Evolutionary conservation across 1,284 basidiomycete species (phyloP).

Genomic region (Ganoderma multipileum): DNA sequence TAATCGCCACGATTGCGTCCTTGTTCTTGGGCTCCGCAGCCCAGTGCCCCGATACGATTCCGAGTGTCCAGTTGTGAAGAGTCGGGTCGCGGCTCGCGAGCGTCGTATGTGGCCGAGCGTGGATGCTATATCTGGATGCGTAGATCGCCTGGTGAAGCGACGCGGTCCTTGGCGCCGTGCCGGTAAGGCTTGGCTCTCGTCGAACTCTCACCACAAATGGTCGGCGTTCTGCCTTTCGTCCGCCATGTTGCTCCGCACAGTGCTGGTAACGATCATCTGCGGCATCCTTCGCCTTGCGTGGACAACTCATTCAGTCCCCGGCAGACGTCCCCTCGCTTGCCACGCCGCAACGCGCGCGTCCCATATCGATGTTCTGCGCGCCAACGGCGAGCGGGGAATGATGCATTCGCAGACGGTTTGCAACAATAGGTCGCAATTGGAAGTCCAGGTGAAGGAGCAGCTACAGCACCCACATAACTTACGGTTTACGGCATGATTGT

Average conservation of each 20-base stretch:
- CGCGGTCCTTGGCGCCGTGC: conserved; percentile 13
- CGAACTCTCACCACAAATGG: conserved; percentile 23
- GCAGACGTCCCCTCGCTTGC: conserved; percentile 11
- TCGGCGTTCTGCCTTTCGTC: conserved; percentile 4
- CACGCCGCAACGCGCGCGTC: not conserved
- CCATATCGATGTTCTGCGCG: conserved; percentile 12
- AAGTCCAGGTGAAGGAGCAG: not conserved
- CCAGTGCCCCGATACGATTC: not conserved
- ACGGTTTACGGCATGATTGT: conserved; percentile 17
- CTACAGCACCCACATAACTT: not conserved
- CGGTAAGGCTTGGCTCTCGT: conserved; percentile 5
- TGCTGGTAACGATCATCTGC: conserved; percentile 10
- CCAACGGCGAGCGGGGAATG: not conserved
- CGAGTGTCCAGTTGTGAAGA: conserved; percentile 3
- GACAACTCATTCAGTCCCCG: conserved; percentile 6
- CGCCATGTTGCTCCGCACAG: not conserved
- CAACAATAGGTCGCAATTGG: not conserved
- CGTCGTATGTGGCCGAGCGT: not conserved
- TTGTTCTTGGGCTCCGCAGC: not conserved
- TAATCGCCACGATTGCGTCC: conserved; percentile 5
- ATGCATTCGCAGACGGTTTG: not conserved
- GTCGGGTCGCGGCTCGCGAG: conserved; percentile 7
- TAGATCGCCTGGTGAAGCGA: not conserved
- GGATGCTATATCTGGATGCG: conserved; percentile 12
- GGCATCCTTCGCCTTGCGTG: conserved; percentile 5